phyloP scores from a whole-genome alignment of 805 yeast species.

The Kuraishia borneana region DNA sequence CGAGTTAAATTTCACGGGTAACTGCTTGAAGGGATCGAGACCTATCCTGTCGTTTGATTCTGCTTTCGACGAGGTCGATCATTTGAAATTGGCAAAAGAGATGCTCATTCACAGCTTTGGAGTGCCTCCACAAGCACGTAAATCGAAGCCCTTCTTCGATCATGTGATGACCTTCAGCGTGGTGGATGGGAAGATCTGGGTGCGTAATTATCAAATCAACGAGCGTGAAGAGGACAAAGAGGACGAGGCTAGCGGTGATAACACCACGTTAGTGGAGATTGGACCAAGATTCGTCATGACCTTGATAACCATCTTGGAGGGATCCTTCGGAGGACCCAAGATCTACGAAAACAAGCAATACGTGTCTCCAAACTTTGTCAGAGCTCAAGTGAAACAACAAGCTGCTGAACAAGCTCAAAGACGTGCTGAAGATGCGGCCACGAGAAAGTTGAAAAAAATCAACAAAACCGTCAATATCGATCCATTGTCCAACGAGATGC shows the following conservation, averaged over 20 bases:
- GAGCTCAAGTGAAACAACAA: constrained; percentile 77
- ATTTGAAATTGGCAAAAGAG: constrained; percentile 71
- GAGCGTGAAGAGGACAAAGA: constrained; percentile 50
- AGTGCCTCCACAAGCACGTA: constrained; percentile 90
- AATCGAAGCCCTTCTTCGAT: constrained; percentile 88
- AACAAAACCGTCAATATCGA: constrained; percentile 66
- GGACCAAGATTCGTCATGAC: constrained; percentile 96
- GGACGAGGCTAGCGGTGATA: constrained; percentile 31
- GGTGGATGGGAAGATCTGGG: constrained; percentile 92
- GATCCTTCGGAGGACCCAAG: constrained; percentile 96
- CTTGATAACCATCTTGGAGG: constrained; percentile 83
- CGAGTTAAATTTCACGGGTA: constrained; percentile 93
- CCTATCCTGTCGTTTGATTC: constrained; percentile 86
- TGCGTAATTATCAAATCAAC: constrained; percentile 84
- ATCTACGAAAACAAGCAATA: constrained; percentile 94
- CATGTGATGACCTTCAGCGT: constrained; percentile 90
- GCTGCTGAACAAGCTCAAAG: constrained; percentile 70
- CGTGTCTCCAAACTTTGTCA: constrained; percentile 89
- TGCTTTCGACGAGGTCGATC: constrained; percentile 60
- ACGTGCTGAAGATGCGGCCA: constrained; percentile 71
- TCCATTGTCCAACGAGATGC: constrained; percentile 69
- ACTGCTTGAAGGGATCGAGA: constrained; percentile 90
- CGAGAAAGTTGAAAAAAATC: constrained; percentile 65
- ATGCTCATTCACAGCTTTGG: constrained; percentile 77
- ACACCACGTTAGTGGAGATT: constrained; percentile 78